Evolutionary conservation across 2,329 filamentous ascomycete genomes (phyloP).

Genomic region (Akanthomyces muscarius): DNA sequence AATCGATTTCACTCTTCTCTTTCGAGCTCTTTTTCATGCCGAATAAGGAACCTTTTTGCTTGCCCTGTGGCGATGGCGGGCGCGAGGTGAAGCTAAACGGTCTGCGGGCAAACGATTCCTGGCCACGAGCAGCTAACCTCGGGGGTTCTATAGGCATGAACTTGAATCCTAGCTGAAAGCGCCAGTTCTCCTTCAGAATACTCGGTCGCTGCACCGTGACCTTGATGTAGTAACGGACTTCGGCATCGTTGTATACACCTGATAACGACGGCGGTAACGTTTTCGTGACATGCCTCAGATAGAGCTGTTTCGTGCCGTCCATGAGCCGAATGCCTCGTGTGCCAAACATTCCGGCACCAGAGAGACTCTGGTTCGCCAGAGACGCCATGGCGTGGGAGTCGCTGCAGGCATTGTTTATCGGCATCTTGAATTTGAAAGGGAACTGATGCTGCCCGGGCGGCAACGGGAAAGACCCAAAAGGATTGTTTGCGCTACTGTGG

Average conservation of each 20-base stretch:
- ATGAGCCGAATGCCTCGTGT: slow-evolving; percentile 51
- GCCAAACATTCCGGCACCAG: slow-evolving; percentile 49
- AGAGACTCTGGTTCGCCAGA: slow-evolving; percentile 46
- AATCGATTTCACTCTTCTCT: slow-evolving; percentile 17
- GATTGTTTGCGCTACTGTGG: slow-evolving; percentile 35
- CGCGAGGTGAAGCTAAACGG: slow-evolving; percentile 54
- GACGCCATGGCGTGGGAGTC: slow-evolving; percentile 47
- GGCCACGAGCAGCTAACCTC: slow-evolving; percentile 59
- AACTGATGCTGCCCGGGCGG: slow-evolving; percentile 70
- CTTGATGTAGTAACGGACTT: slow-evolving; percentile 93
- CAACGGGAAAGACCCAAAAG: slow-evolving; percentile 53
- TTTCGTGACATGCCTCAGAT: slow-evolving; percentile 69
- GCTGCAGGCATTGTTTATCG: slow-evolving; percentile 71
- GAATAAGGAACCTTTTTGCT: slow-evolving; percentile 60
- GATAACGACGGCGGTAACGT: slow-evolving; percentile 85
- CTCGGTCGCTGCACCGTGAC: slow-evolving; percentile 88
- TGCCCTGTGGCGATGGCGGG: slow-evolving; percentile 31
- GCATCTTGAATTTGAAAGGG: slow-evolving; percentile 72
- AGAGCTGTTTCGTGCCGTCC: slow-evolving; percentile 59
- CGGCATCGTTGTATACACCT: slow-evolving; percentile 81
- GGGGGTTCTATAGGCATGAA: slow-evolving; percentile 93
- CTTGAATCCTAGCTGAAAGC: slow-evolving; percentile 65
- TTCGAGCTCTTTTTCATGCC: slow-evolving; percentile 35
- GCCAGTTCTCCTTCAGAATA: slow-evolving; percentile 85
- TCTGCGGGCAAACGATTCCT: slow-evolving; percentile 81